Evolutionary conservation across 371 early-diverging fungal genomes (phyloP).

Genomic region (Cokeromyces recurvatus): DNA sequence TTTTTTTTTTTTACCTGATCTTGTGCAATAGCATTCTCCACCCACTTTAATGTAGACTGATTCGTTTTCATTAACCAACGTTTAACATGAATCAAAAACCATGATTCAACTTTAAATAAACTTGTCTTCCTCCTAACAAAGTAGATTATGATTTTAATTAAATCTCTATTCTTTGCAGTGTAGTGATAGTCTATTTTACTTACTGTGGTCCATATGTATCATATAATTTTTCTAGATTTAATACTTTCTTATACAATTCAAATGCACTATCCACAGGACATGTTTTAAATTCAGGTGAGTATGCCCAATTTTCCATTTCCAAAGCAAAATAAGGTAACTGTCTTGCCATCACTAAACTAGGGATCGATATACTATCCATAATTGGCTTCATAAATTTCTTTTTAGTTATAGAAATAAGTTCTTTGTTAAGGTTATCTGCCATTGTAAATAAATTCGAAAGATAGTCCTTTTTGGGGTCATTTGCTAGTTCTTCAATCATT

Average conservation of each 20-base stretch:
- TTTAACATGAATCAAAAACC: constrained; percentile 52
- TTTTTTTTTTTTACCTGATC: constrained; percentile 34
- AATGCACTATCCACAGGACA: constrained; percentile 25
- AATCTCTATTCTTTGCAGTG: too few species aligned
- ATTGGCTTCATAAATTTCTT: constrained; percentile 5
- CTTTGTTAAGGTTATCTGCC: constrained; percentile 21
- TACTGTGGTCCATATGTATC: constrained; percentile 24
- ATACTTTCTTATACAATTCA: constrained; percentile 29
- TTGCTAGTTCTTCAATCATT: constrained; percentile 13
- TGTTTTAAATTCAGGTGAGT: constrained; percentile 15
- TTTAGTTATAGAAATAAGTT: constrained; percentile 16
- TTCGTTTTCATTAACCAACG: constrained; percentile 46
- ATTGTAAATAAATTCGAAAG: constrained; percentile 13
- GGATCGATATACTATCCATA: constrained; percentile 12
- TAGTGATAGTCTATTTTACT: background rate
- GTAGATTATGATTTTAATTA: too few species aligned
- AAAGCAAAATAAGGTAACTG: constrained; percentile 35
- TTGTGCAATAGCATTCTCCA: constrained; percentile 42
- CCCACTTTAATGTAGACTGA: constrained; percentile 42
- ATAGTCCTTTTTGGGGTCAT: constrained; percentile 13
- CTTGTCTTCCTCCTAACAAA: constrained; percentile 14
- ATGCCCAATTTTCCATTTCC: constrained; percentile 37
- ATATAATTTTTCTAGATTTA: constrained; percentile 20
- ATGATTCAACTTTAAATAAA: constrained; percentile 45
- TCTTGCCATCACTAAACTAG: constrained; percentile 25